Evolutionary conservation across 306 rosid species (phyloP).

Genomic region (Phaseolus lunatus): DNA sequence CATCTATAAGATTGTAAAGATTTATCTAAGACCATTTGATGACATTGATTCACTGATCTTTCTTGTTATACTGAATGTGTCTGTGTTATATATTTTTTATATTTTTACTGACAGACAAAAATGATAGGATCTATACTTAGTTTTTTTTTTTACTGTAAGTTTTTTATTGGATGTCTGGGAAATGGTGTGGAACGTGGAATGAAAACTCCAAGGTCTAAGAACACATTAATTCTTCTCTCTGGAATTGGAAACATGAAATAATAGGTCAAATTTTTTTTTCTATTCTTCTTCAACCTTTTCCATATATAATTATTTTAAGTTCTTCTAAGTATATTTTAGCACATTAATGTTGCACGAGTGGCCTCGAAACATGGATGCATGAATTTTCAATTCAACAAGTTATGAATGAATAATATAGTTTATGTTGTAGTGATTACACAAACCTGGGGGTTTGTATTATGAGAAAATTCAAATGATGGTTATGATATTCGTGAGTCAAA

Average conservation of each 20-base stretch:
- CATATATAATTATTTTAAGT: neutral
- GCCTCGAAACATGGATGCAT: neutral
- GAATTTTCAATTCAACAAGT: no score
- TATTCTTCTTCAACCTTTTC: neutral
- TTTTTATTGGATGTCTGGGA: neutral
- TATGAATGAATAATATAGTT: no score
- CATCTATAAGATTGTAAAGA: no score
- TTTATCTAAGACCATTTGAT: no score
- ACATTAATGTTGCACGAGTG: constrained; percentile 37
- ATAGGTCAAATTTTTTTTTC: neutral
- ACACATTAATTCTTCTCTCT: constrained; percentile 32
- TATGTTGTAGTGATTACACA: no score
- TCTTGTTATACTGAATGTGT: no score
- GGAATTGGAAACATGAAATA: constrained; percentile 18
- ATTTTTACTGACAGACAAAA: neutral
- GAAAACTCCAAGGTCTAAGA: constrained; percentile 10
- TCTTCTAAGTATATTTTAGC: neutral
- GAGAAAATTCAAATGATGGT: no score
- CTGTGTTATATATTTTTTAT: no score
- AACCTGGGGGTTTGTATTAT: no score
- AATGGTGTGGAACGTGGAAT: constrained; percentile 32
- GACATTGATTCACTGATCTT: no score
- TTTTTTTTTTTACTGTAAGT: neutral
- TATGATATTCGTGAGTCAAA: no score
- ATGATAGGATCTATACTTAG: neutral